Percentiles rank a stretch among this genome's conserved stretches.
These are phyloP conservation scores for Podospora pseudoanserina DNA, from an alignment of 495 filamentous ascomycete species.

Conservation along the genomic window DNA sequence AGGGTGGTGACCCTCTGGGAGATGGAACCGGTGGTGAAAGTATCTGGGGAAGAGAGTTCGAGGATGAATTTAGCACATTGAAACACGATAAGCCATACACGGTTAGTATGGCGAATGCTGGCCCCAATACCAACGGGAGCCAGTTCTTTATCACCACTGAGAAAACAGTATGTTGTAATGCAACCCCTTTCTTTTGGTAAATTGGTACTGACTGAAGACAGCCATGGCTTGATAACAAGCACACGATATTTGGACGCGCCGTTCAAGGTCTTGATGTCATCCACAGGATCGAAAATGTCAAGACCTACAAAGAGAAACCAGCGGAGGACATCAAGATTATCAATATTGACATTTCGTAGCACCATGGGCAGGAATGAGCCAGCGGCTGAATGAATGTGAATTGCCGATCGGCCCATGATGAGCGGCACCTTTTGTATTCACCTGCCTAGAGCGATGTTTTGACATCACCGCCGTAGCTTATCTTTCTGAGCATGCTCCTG, in stretches of 20 bases:
- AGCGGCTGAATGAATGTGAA: neutral
- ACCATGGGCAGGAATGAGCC: neutral
- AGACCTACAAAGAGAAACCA: constrained; percentile 92
- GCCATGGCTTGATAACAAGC: constrained; percentile 94
- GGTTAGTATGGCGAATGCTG: constrained; percentile 94
- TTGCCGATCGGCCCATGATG: neutral
- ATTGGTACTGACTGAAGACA: constrained; percentile 24
- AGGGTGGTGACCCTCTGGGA: constrained; percentile 86
- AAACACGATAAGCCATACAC: constrained; percentile 97
- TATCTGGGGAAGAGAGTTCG: constrained; percentile 96
- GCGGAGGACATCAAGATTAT: constrained; percentile 97
- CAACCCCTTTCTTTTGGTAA: neutral
- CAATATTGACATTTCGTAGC: constrained; percentile 60
- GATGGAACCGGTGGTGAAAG: constrained; percentile 95
- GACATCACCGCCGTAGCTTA: constrained; percentile 51
- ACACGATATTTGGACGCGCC: constrained; percentile 91
- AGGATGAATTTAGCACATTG: constrained; percentile 87
- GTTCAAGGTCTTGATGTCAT: constrained; percentile 91
- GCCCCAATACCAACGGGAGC: constrained; percentile 71
- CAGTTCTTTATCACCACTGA: constrained; percentile 99
- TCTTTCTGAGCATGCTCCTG: constrained; percentile 47
- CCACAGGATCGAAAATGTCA: constrained; percentile 90
- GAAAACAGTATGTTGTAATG: constrained; percentile 59
- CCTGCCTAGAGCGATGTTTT: neutral
- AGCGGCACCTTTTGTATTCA: neutral